These are phyloP conservation scores for Seminavis robusta DNA, from an alignment of 108 stramenopile species.

Conservation along the genomic window DNA sequence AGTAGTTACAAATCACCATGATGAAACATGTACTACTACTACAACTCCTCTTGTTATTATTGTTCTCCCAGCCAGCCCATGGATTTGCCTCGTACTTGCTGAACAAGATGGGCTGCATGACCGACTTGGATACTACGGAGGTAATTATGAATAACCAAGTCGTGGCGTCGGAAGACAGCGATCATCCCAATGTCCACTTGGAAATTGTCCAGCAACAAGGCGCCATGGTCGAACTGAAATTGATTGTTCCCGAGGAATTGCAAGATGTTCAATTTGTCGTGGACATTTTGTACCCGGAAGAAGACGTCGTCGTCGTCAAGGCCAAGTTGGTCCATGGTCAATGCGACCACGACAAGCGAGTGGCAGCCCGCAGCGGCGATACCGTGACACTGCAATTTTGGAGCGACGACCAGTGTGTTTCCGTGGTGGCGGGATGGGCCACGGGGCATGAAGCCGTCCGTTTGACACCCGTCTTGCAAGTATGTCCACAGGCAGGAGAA, in stretches of 20 bases:
- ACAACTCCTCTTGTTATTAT: no score
- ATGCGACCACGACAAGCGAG: constrained; percentile 30
- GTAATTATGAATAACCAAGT: constrained; percentile 72
- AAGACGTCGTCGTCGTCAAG: background rate
- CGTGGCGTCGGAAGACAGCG: constrained; percentile 28
- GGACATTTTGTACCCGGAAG: constrained; percentile 41
- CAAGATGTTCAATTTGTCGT: constrained; percentile 59
- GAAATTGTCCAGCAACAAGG: constrained; percentile 17
- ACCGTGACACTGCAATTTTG: constrained; percentile 31
- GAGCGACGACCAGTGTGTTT: constrained; percentile 7
- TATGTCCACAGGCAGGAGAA: no score
- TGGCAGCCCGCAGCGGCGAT: constrained; percentile 19
- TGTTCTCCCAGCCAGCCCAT: no score
- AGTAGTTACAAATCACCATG: no score
- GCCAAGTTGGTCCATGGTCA: constrained; percentile 35
- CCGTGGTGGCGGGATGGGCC: constrained; percentile 66
- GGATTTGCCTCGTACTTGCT: constrained; percentile 13
- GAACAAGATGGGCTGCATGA: constrained; percentile 7
- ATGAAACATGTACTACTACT: no score
- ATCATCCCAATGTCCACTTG: constrained; percentile 42
- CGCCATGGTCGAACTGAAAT: constrained; percentile 5
- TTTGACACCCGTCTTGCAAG: no score
- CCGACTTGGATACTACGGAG: constrained; percentile 51
- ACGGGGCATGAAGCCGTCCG: constrained; percentile 71
- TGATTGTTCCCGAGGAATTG: constrained; percentile 25